Evolutionary conservation across 495 filamentous ascomycete genomes (phyloP), one percentile per base, ranked within the genome.

Genomic region (Venustampulla echinocandica): DNA sequence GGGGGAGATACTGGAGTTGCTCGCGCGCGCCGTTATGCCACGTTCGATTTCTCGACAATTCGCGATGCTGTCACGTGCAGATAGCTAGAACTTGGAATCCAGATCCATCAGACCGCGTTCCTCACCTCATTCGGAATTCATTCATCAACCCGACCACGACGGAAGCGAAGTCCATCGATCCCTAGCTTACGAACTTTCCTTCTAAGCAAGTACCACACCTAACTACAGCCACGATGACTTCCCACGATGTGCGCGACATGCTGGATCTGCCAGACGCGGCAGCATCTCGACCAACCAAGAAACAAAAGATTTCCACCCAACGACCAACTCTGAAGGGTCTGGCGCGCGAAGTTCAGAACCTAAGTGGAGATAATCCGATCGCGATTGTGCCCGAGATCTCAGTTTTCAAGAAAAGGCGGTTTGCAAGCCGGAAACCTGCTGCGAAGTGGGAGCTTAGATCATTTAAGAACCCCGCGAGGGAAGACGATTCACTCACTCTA

Each of bases 221-320:
- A 11, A 1, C 23, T 14, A 20, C 44, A 10, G 17, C 62, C n/a
- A 69, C 46, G 56, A 90, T 87, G 82, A 76, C 83, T 57, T 87
- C 85, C 36, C 65, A 70, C 65, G 88, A 95, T 75, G 80, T 92
- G 47, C 87, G 85, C 65, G 88, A 95, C 66, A 85, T 95, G 63
- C 81, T 95, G 64, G 84, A 87, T 63, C 69, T 93, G 59, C 81
- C 85, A 42, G 73, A 68, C 46, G 72, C 61, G 6, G 17, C 49
- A 4, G 68, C 82, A 57, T 60, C 65, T 19, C 72, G 76, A 13
- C 80, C 84, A 10, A 64, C 75, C 38, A 93, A 93, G 68, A 90
- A 90, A 58, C 80, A 82, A 61, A 90, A 87, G 60, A 75, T 76
- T 0, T 69, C 71, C 5, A 77, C 77, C 44, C 79, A 81, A 52